Evolutionary conservation across 768 basidiomycete species (phyloP).

Genomic region (Calocera cornea): DNA sequence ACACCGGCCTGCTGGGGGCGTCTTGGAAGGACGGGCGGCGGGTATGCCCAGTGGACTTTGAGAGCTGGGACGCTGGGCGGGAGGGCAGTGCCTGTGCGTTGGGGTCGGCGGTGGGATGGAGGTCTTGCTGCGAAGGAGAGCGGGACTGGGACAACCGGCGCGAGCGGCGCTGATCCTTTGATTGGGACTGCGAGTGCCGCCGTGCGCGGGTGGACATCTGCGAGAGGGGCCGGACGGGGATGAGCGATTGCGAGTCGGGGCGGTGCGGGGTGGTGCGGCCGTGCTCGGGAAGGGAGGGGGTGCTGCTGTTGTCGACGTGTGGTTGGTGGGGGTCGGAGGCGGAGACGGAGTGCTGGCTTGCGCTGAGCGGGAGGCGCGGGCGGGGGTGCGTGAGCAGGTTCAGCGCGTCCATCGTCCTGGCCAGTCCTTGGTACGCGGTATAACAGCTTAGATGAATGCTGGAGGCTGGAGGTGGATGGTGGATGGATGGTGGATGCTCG

Average conservation of each 20-base stretch:
- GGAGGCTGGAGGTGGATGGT: no score
- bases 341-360: neutral
- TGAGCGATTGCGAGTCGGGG: neutral
- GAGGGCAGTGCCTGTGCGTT: neutral
- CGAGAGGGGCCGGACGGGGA: neutral
- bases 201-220: neutral
- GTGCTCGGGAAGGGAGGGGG: neutral
- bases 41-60: neutral
- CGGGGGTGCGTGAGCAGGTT: neutral
- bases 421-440: neutral
- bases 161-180: no score
- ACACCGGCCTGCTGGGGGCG: neutral
- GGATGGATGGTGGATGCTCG: no score
- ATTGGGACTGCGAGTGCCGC: neutral
- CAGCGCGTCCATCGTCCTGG: neutral
- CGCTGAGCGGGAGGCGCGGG: neutral
- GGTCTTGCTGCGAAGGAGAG: no score
- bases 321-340: neutral
- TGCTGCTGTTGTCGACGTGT: no score
- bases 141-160: no score
- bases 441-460: no score
- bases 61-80: neutral
- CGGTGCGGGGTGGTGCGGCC: neutral
- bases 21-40: neutral
- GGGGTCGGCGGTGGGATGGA: no score